These are phyloP conservation scores for Russula olivacea DNA, from an alignment of 768 basidiomycete species.

Conservation along the genomic window DNA sequence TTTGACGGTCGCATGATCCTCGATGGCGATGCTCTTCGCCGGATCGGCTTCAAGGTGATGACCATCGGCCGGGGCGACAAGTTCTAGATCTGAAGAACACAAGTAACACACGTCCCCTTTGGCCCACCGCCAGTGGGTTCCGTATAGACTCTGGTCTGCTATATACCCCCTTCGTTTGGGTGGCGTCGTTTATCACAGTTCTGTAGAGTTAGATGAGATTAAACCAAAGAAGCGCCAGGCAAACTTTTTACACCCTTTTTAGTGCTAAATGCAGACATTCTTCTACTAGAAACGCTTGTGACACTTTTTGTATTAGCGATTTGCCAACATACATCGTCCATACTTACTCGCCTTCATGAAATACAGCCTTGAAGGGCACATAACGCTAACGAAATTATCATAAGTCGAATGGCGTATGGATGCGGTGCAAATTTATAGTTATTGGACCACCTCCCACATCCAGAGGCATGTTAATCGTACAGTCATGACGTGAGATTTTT, in stretches of 20 bases:
- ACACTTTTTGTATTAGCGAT: slow-evolving; percentile 4
- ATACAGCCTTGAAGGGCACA: not conserved
- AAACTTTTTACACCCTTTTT: not conserved
- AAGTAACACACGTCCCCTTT: not conserved
- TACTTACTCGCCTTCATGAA: not conserved
- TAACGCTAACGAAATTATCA: no score
- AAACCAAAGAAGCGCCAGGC: not conserved
- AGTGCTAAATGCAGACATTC: not conserved
- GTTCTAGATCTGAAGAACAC: slow-evolving; percentile 26
- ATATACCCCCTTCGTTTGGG: not conserved
- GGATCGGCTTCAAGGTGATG: slow-evolving; percentile 86
- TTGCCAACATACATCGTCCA: not conserved
- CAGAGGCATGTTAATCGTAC: not conserved
- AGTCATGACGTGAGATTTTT: not conserved
- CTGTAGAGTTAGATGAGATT: slow-evolving; percentile 1
- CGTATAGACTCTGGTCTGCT: not conserved
- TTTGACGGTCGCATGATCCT: slow-evolving; percentile 91
- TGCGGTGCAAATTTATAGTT: not conserved
- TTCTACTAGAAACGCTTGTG: not conserved
- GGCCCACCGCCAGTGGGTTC: not conserved
- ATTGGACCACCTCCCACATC: not conserved
- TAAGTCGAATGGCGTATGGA: not conserved
- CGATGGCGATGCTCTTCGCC: slow-evolving; percentile 67
- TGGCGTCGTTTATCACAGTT: not conserved
- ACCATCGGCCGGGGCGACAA: slow-evolving; percentile 54